phyloP scores from a whole-genome alignment of 768 basidiomycete genomes.

The Agaricus subrufescens region DNA sequence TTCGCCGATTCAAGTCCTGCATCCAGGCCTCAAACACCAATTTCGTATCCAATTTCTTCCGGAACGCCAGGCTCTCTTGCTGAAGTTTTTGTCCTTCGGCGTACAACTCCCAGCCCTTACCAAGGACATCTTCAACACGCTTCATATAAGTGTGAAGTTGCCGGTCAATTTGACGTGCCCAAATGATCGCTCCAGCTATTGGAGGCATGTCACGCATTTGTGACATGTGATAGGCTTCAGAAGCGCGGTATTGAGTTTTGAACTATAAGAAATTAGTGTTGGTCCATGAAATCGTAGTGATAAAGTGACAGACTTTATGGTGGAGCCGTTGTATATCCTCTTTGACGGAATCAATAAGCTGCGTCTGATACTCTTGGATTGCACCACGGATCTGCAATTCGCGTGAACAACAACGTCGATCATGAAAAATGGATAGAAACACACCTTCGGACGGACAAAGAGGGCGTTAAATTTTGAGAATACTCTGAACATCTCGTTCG shows the following conservation, averaged over 20 bases:
- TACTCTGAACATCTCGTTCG: constrained; percentile 99
- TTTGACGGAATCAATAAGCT: constrained; percentile 97
- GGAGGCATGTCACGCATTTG: constrained; percentile 98
- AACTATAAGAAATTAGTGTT: constrained; percentile 43
- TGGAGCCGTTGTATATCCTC: constrained; percentile 95
- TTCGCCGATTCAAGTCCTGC: constrained; percentile 88
- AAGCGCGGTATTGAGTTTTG: constrained; percentile 93
- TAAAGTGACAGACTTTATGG: constrained; percentile 58
- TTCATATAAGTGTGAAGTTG: constrained; percentile 98
- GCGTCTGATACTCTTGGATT: constrained; percentile 98
- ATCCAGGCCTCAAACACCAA: constrained; percentile 97
- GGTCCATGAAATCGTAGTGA: neutral
- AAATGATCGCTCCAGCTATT: constrained; percentile 97
- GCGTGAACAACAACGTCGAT: neutral
- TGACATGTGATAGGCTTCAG: constrained; percentile 96
- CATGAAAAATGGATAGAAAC: neutral
- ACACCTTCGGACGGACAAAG: constrained; percentile 15
- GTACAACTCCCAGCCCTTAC: constrained; percentile 98
- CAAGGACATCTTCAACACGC: constrained; percentile 95
- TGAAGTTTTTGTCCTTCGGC: constrained; percentile 99
- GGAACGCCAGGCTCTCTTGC: constrained; percentile 85
- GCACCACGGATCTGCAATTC: constrained; percentile 82
- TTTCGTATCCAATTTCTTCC: constrained; percentile 91
- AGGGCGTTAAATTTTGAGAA: constrained; percentile 98
- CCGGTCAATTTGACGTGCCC: constrained; percentile 98